Evolutionary conservation across 2,329 filamentous ascomycete species (phyloP), one percentile per base, ranked within the genome.

Genomic region (Alternaria incomplexa): DNA sequence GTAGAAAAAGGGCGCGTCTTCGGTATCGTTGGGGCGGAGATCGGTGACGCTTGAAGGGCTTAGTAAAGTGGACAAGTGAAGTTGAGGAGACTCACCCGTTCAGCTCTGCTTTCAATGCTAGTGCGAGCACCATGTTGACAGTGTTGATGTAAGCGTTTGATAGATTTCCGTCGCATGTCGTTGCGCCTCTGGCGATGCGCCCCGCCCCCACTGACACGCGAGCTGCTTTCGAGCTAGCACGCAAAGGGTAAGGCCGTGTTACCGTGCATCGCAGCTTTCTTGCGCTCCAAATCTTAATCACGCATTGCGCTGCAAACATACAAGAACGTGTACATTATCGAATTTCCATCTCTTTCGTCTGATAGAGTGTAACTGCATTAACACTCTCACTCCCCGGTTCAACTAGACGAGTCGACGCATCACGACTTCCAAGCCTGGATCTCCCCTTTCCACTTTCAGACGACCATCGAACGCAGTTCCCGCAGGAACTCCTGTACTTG

Each of bases 1-100:
- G 83, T 97, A 99, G 87, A 91, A 97, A 84, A 97, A 99, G 5
- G 93, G 93, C 62, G 87, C 88, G 17, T 92, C 92, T 72, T 90
- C 84, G 7, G 90, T 93, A 80, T 99, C 96, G 70, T 90, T 85
- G 8, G 96, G 96, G 60, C 90, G 90, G 70, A 99, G 89, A 75
- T 96, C 91, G 63, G 93, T 97, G 63, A 99, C 93, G 48, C 96
- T 98, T 15, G 51, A n/a, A n/a, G n/a, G n/a, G n/a, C n/a, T 64
- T 23, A 58, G 46, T 12, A 47, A 11, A 10, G 23, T 6, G 3
- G 54, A 26, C 6, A 47, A 3, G 15, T 43, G 20, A 12, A 17
- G 13, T 6, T 12, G 13, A 12, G 15, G 25, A 45, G 10, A 22
- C 51, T 23, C 67, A 77, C 77, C 77, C 79, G 36, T 75, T 76